Base-by-base conservation (phyloP, 176 grass and related monocot species). In the Hsuehochloa calcarea region DNA sequence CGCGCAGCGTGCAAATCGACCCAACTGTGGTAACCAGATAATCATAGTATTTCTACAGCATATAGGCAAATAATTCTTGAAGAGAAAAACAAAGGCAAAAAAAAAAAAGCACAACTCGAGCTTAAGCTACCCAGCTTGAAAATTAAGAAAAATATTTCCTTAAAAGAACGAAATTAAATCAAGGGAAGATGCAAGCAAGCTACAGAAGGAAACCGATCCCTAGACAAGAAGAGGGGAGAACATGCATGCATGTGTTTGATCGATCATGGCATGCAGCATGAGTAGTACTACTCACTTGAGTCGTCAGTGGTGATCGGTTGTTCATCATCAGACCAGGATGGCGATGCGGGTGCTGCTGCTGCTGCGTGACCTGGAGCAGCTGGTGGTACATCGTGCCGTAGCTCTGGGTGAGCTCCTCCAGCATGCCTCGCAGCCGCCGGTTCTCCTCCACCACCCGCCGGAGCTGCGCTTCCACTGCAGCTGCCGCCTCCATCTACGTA, bases 401-500 rank as follows among this genome's bases (percentile, higher is more conserved):
- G 58, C 68, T 83, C 74, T 72, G 68, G 29, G 47, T 89, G 77
- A 92, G 72, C 74, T 92, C 79, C 20, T 92, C 87, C 51, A 89
- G 78, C 83, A 75, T 89, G 31, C 60, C 61, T 43, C 78, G 79
- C 51, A 89, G 44, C 52, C 73, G 73, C 67, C 54, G 50, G 87
- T 92, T 92, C 82, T 92, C 90, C 67, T 89, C 83, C 29, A 45
- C 65, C 50, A 89, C 60, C 37, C 79, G 90, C 68, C 79, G 52
- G 67, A 92, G 73, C 40, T 92, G 74, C 7, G 4, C 47, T 19
- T 86, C 72, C 22, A 86, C 67, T 25, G 72, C 79, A 8, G 55
- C 17, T 20, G 45, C 12, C 23, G 5, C 86, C 68, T 87, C 86
- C 49, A 22, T 85, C 82, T 83, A 65, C 43, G 11, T 44, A 70